Base-by-base conservation (phyloP, 1,139 yeast genomes). In the Debaryomyces psychrophilus region DNA sequence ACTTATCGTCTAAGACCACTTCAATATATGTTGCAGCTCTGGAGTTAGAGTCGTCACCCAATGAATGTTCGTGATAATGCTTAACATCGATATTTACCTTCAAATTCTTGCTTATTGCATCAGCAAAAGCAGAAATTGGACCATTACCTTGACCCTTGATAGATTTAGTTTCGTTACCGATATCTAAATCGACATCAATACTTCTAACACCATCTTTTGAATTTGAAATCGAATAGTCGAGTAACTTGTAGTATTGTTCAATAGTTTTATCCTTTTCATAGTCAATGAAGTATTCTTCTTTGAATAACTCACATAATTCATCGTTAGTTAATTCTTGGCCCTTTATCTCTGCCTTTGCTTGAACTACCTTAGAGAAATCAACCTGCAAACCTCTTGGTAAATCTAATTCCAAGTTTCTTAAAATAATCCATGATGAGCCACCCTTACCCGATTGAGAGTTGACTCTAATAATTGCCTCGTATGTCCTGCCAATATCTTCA, bases 401-500 rank as follows among this genome's bases (percentile, higher is more conserved):
- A 61, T 93, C 98, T 51, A 93, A 79, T 55, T 92, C 97, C 64
- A 93, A 77, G 53, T 87, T 81, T 62, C 95, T 83, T 60, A 90
- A 79, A 61, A 93, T 87, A 55, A 93, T 87, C 97, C 98, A 93
- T 26, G 98, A 96, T 25, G 98, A 96, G 64, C 98, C 98, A 64
- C 98, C 98, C 73, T 93, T 93, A 62, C 99, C 99, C 23, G 96
- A 87, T 75, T 93, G 98, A 8, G 97, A 90, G 75, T 93, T 93
- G 69, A 93, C 98, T 68, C 99, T 83, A 62, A 93, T 93, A 54
- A 93, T 95, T 38, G 98, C 98, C 73, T 93, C 98, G 70, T 93
- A 93, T 47, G 89, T 92, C 71, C 98, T 85, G 49, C 98, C 98
- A 59, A 93, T 87, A 67, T 93, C 98, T 65, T 85, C 81, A 57